These are phyloP conservation scores for Persicaria maculosa DNA, from an alignment of 148 eudicot species.

Conservation along the genomic window DNA sequence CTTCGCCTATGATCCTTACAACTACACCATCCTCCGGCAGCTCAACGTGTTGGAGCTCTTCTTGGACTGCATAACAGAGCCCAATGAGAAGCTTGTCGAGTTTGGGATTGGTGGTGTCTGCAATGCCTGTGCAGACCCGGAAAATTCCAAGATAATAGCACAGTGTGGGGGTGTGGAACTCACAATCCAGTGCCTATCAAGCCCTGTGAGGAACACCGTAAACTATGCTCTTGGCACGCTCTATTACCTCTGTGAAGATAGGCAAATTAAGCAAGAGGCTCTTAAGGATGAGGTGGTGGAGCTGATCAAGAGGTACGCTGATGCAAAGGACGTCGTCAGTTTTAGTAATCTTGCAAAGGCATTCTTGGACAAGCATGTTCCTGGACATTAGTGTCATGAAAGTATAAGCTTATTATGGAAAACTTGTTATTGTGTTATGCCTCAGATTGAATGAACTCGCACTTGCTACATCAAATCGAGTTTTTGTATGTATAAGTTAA, in stretches of 20 bases:
- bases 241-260: constrained; percentile 31
- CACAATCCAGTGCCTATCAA: constrained; percentile 22
- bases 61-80: constrained; percentile 83
- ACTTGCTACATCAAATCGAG: neutral
- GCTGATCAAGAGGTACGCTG: constrained; percentile 17
- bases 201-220: constrained; percentile 24
- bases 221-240: constrained; percentile 27
- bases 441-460: neutral
- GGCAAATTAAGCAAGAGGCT: constrained; percentile 10
- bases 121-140: constrained; percentile 45
- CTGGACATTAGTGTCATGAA: neutral
- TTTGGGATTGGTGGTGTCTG: constrained; percentile 78
- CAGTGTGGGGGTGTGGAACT: constrained; percentile 24
- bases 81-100: constrained; percentile 65
- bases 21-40: constrained; percentile 37
- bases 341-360: constrained; percentile 26
- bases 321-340: constrained; percentile 15
- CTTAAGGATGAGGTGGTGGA: constrained; percentile 31
- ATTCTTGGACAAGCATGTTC: constrained; percentile 27
- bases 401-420: neutral
- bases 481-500: neutral
- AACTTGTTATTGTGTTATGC: neutral
- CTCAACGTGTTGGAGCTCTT: constrained; percentile 90
- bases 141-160: constrained; percentile 22
- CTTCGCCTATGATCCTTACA: constrained; percentile 58